Evolutionary conservation across 257 asterid species (phyloP), one percentile per base, ranked within the genome.

Genomic region (Solanum ahanhuiri): DNA sequence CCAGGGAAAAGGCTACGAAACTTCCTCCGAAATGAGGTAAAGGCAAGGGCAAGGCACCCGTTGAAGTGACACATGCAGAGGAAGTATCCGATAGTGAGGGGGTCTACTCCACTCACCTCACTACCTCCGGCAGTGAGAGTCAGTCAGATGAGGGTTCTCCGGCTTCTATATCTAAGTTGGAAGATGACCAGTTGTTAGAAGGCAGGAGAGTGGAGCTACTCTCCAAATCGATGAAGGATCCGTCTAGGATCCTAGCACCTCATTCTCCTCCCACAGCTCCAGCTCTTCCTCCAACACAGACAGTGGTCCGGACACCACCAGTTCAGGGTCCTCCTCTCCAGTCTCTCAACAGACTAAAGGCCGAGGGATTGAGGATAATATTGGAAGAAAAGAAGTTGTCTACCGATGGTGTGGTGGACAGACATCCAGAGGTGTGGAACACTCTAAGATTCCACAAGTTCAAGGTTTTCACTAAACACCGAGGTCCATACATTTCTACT

Each of bases 121-220:
- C 9, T 5, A 15, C 60, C 60, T 51, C 1, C 0, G 22, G 0
- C 3, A 15, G 22, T 51, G 22, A 15, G 22, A 51, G 20, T 6
- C 9, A 51, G 22, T 15, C 3, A 5, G 22, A 51, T 15, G 1
- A 15, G 22, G 9, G 7, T 51, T 15, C 22, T 15, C 20, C 7
- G 22, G 0, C 22, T 51, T 51, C 1, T 2, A 51, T 5, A 1
- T 15, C 9, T 51, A 6, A 15, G 7, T 1, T 5, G 3, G 0
- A 15, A 51, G 22, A 51, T 51, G 60, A 51, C 60, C 9, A 15
- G 22, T 6, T 51, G 7, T 15, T 51, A 2, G 1, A 5, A 0
- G 60, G 8, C 7, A 6, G 7, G 60, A 15, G 22, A 51, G 60
- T 6, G 8, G 9, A 15, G 60, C 9, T 15, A 51, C 20, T 1